Evolutionary conservation across 768 basidiomycete species (phyloP).

Genomic region (Boletales sp.): DNA sequence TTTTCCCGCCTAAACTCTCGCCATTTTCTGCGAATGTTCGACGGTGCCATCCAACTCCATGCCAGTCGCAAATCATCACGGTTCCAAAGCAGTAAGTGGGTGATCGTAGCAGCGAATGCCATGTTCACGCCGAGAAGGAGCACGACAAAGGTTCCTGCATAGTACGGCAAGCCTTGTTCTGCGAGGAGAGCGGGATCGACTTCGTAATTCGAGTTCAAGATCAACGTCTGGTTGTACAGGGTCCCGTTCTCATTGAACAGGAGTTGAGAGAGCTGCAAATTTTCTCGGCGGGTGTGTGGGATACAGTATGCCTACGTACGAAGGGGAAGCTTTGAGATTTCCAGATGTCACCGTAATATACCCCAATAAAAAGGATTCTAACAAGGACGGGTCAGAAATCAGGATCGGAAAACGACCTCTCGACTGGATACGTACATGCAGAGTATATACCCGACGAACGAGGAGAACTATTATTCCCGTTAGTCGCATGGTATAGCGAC

Average conservation of each 20-base stretch:
- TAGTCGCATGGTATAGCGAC: too few species aligned
- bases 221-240: slow-evolving; percentile 47
- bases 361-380: slow-evolving; percentile 33
- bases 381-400: too few species aligned
- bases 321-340: slow-evolving; percentile 58
- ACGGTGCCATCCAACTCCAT: slow-evolving; percentile 45
- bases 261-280: slow-evolving; percentile 44
- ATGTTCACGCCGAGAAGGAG: slow-evolving; percentile 14
- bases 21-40: slow-evolving; percentile 24
- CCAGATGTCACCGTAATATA: slow-evolving; percentile 56
- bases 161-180: slow-evolving; percentile 34
- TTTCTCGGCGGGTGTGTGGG: not conserved
- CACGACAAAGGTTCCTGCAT: slow-evolving; percentile 24
- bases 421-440: slow-evolving; percentile 42
- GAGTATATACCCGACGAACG: slow-evolving; percentile 43
- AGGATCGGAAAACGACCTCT: too few species aligned
- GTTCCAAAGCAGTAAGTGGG: slow-evolving; percentile 53
- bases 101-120: slow-evolving; percentile 45
- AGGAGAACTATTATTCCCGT: too few species aligned
- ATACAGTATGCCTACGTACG: slow-evolving; percentile 26
- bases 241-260: slow-evolving; percentile 53
- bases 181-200: slow-evolving; percentile 49
- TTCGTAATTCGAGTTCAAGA: slow-evolving; percentile 49
- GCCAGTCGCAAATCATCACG: slow-evolving; percentile 43
- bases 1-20: slow-evolving; percentile 19